phyloP scores from a whole-genome alignment of 192 early-diverging fungal species.

The Coemansia javaensis region DNA sequence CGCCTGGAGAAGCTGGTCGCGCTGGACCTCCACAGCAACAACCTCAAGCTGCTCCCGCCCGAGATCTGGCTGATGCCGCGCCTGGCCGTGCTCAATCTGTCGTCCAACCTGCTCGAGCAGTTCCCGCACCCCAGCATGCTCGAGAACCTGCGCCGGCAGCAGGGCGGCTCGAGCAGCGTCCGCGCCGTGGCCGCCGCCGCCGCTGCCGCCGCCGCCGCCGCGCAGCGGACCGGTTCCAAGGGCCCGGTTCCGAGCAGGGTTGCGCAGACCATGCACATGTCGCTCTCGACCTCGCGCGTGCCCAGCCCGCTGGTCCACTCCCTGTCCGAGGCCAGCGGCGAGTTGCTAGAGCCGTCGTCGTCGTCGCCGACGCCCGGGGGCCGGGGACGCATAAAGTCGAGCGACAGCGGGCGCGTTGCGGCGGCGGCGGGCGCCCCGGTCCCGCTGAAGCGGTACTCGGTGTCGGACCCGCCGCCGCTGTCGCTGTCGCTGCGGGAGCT shows the following conservation, averaged over 20 bases:
- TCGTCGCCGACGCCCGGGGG: not conserved
- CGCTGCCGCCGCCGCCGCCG: conserved; percentile 48
- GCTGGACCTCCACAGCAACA: conserved; percentile 74
- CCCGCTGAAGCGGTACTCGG: conserved; percentile 40
- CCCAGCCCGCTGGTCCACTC: conserved; percentile 34
- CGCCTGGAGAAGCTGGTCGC: conserved; percentile 55
- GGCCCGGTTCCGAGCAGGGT: conserved; percentile 11
- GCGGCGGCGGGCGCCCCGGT: conserved; percentile 13
- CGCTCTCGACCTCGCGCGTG: conserved; percentile 28
- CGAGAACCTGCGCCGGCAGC: conserved; percentile 46
- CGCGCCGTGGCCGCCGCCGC: conserved; percentile 44
- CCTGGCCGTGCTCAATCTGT: conserved; percentile 68
- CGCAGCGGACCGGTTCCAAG: conserved; percentile 34
- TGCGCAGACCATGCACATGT: conserved; percentile 28
- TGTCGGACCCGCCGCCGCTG: conserved; percentile 54
- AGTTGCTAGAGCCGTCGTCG: not conserved
- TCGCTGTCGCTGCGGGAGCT: conserved; percentile 57
- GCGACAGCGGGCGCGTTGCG: conserved; percentile 28
- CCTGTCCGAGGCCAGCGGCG: conserved; percentile 16
- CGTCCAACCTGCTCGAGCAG: conserved; percentile 72
- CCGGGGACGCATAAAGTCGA: conserved; percentile 37
- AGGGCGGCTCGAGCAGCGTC: conserved; percentile 41
- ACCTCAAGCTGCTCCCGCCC: conserved; percentile 63
- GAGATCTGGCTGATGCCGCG: conserved; percentile 74
- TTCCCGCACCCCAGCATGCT: conserved; percentile 72